phyloP scores from a whole-genome alignment of 179 eudicot genomes.

The Pouteria campechiana region DNA sequence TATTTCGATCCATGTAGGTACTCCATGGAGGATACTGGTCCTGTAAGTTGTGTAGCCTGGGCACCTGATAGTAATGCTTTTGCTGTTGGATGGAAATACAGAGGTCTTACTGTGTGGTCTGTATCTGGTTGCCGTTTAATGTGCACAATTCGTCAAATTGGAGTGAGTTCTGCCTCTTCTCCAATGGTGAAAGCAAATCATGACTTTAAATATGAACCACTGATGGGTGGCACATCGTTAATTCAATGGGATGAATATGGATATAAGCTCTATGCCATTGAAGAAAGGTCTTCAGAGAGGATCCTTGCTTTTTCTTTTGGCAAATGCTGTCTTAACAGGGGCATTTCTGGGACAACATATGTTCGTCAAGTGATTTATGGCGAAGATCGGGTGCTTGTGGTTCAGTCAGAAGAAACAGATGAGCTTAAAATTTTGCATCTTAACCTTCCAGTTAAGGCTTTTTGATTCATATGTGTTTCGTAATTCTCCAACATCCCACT shows the following conservation, averaged over 20 bases:
- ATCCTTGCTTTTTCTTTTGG: slow-evolving; percentile 83
- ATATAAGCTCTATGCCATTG: slow-evolving; percentile 82
- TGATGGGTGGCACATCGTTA: slow-evolving; percentile 78
- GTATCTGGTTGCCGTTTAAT: slow-evolving; percentile 97
- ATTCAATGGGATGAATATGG: slow-evolving; percentile 99
- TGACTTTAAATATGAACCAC: slow-evolving; percentile 75
- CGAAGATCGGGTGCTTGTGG: slow-evolving; percentile 91
- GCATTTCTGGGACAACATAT: slow-evolving; percentile 79
- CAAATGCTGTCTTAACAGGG: slow-evolving; percentile 88
- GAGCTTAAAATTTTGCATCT: slow-evolving; percentile 94
- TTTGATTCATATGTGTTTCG: background rate
- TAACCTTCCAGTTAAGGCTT: slow-evolving; percentile 84
- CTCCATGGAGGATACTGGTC: slow-evolving; percentile 85
- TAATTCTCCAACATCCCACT: background rate
- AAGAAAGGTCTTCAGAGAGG: slow-evolving; percentile 76
- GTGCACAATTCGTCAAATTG: slow-evolving; percentile 95
- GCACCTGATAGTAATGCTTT: slow-evolving; percentile 94
- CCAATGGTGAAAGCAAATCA: slow-evolving; percentile 66
- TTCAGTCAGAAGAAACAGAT: slow-evolving; percentile 90
- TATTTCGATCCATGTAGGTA: too few relatives aligned
- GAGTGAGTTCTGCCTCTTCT: slow-evolving; percentile 72
- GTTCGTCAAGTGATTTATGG: slow-evolving; percentile 89
- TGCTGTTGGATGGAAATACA: slow-evolving; percentile 96
- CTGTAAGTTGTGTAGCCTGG: slow-evolving; percentile 89
- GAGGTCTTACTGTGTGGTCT: slow-evolving; percentile 98